These are phyloP conservation scores for Flammula alnicola DNA, from an alignment of 1,284 basidiomycete species.

Conservation along the genomic window DNA sequence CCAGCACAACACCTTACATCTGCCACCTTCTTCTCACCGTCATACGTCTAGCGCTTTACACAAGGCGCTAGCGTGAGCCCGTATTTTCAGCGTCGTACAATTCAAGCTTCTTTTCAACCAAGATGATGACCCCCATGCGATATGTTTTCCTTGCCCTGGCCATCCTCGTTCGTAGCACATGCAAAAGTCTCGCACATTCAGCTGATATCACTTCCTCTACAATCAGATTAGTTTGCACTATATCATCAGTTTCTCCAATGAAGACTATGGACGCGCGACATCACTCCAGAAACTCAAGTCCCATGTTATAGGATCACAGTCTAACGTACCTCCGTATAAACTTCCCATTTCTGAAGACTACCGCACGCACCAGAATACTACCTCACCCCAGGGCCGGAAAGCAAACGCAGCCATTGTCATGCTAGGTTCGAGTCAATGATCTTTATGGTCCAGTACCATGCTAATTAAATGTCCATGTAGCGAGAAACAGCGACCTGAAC, in stretches of 20 bases:
- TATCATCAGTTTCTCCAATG: conserved; percentile 72
- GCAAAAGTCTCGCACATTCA: neutral
- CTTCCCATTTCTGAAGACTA: conserved; percentile 59
- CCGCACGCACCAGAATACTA: conserved; percentile 46
- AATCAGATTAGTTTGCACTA: conserved; percentile 71
- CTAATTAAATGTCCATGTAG: conserved; percentile 34
- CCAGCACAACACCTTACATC: neutral
- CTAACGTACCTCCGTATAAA: conserved; percentile 51
- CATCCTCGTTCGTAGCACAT: conserved; percentile 55
- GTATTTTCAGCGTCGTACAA: neutral
- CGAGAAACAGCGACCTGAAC: conserved; percentile 80
- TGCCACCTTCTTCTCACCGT: neutral
- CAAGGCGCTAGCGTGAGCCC: no score
- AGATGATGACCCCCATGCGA: conserved; percentile 80
- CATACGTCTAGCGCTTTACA: neutral
- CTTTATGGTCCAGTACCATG: neutral
- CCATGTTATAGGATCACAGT: conserved; percentile 36
- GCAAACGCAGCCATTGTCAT: conserved; percentile 89
- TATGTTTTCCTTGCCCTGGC: conserved; percentile 70
- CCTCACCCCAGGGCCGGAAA: conserved; percentile 50
- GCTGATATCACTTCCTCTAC: conserved; percentile 3
- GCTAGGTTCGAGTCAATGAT: conserved; percentile 46
- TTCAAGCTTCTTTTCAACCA: conserved; percentile 24
- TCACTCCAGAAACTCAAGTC: conserved; percentile 60
- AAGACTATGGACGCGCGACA: conserved; percentile 68